phyloP scores from a whole-genome alignment of 148 eudicot genomes.

The Camellia granthamiana region DNA sequence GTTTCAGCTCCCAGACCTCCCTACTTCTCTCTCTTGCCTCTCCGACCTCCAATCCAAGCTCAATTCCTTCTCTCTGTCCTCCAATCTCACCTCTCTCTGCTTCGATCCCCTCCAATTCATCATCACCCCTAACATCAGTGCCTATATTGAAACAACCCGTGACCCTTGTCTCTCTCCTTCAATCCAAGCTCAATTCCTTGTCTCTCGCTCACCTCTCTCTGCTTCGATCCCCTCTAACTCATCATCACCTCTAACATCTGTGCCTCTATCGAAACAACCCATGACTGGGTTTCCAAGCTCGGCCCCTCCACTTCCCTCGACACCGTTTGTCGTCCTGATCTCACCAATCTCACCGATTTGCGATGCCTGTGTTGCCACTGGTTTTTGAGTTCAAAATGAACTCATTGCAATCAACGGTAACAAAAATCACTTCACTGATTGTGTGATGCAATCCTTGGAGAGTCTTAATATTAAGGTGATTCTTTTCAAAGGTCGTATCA shows the following conservation, averaged over 20 bases:
- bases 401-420: slow-evolving; percentile 57
- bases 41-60: slow-evolving; percentile 53
- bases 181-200: too few species aligned
- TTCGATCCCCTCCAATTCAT: slow-evolving; percentile 60
- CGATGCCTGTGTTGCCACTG: slow-evolving; percentile 58
- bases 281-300: slow-evolving; percentile 45
- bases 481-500: too few species aligned
- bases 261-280: slow-evolving; percentile 48
- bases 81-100: slow-evolving; percentile 45
- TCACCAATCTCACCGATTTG: slow-evolving; percentile 50
- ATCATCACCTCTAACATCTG: slow-evolving; percentile 45
- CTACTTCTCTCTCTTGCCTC: slow-evolving; percentile 56
- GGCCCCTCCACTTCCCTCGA: slow-evolving; percentile 45
- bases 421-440: slow-evolving; percentile 43
- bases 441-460: slow-evolving; percentile 9
- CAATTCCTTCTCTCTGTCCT: slow-evolving; percentile 36
- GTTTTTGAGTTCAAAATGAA: slow-evolving; percentile 40
- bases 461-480: too few species aligned
- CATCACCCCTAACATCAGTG: slow-evolving; percentile 44
- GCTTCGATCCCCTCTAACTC: slow-evolving; percentile 58
- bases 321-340: slow-evolving; percentile 39
- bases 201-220: slow-evolving; percentile 21
- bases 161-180: slow-evolving; percentile 12
- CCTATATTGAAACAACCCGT: slow-evolving; percentile 40
- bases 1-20: slow-evolving; percentile 47